Base-by-base conservation (phyloP, 202 grass and related monocot genomes). In the Musa balbisiana region DNA sequence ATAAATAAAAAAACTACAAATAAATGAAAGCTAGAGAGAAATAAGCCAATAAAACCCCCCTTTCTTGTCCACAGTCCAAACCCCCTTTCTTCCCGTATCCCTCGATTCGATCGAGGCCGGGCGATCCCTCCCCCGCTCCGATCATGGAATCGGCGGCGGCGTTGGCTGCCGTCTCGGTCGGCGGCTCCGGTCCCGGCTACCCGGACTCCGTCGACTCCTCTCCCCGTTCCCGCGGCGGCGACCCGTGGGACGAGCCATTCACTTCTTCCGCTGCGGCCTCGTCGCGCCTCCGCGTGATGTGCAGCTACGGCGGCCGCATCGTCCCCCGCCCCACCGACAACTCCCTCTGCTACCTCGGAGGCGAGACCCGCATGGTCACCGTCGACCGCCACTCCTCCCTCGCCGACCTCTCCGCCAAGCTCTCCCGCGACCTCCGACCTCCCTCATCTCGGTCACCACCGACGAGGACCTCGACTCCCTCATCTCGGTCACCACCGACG, bases 381-480 rank as follows among this genome's bases (percentile, higher is more conserved):
- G n/a, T 77, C 75, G 75, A 77, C 43, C 75, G 75, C 20, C 75
- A 53, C 60, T 62, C 75, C 59, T 65, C 62, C 11, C 75, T 77
- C 10, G 60, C 75, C 11, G 75, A 77, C 22, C 75, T 77, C 60
- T 64, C 75, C 3, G 49, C 75, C 11, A 77, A 53, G 49, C 60
- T 77, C 12, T 65, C 75, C 12, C 75, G 75, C 11, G 60, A 64
- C 49, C 60, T 77, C 10, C 60, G 75, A 77, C n/a, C n/a, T n/a
- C n/a, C n/a, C n/a, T n/a, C n/a, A n/a, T n/a, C n/a, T n/a, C n/a
- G n/a, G n/a, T n/a, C n/a, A n/a, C n/a, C n/a, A n/a, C n/a, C n/a
- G n/a, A n/a, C 60, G 75, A 77, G 49, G 75, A 77, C 60, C 75
- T 77, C 75, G 75, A 77, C 49, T 77, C 60, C 75, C 75, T 77